Conservation (phyloP, 768 basidiomycete genomes). For the Strobilomyces confusus region DNA sequence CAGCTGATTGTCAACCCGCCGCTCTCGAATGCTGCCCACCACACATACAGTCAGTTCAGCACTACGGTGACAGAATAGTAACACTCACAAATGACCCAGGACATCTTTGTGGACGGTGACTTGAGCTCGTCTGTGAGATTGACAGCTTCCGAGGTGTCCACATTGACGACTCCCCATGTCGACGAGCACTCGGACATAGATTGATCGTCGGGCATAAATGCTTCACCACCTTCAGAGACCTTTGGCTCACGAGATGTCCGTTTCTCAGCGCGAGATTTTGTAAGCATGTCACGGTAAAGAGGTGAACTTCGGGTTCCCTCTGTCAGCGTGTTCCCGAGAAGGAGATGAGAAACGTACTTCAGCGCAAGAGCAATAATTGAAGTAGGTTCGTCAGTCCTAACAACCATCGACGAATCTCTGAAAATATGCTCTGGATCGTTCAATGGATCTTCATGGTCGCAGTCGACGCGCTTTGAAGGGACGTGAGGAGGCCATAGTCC, state of each 20-base stretch:
- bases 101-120: constrained; percentile 72
- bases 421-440: constrained; percentile 90
- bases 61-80: not conserved
- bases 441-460: constrained; percentile 63
- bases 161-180: constrained; percentile 89
- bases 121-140: constrained; percentile 77
- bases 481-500: constrained; percentile 72
- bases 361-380: constrained; percentile 95
- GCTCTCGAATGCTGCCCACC: constrained; percentile 73
- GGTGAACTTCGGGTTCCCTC: constrained; percentile 51
- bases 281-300: constrained; percentile 76
- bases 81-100: constrained; percentile 75
- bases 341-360: constrained; percentile 49
- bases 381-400: constrained; percentile 94
- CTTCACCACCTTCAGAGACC: constrained; percentile 66
- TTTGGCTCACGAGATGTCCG: constrained; percentile 55
- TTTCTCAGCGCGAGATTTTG: constrained; percentile 75
- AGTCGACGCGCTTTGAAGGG: constrained; percentile 49
- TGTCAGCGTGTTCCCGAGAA: constrained; percentile 6
- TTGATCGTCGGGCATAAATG: constrained; percentile 89
- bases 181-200: constrained; percentile 81
- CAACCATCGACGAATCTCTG: constrained; percentile 89
- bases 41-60: constrained; percentile 5
- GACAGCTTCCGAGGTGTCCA: constrained; percentile 60
- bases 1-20: constrained; percentile 89